Evolutionary conservation across 768 basidiomycete species (phyloP).

Genomic region (Tylopilus rubrobrunneus): DNA sequence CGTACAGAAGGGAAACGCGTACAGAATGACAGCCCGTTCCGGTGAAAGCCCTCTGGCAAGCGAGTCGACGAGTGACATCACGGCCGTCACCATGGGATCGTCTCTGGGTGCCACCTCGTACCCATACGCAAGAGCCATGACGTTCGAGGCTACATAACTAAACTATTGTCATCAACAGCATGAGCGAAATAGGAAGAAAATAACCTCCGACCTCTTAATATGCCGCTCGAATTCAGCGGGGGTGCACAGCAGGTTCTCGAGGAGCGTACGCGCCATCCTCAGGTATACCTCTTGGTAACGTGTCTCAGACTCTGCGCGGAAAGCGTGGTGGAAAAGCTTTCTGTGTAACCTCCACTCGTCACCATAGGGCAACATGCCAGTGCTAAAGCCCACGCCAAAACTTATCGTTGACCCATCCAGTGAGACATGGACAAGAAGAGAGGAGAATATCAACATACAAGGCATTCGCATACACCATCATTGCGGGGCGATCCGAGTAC

Average conservation of each 20-base stretch:
- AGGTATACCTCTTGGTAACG: conserved; percentile 19
- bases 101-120: conserved; percentile 16
- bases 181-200: background rate
- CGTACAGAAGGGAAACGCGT: too few species aligned
- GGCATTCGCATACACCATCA: conserved; percentile 9
- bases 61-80: too few species aligned
- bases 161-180: background rate
- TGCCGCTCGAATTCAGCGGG: conserved; percentile 24
- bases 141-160: conserved; percentile 25
- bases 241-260: conserved; percentile 18
- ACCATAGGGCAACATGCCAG: conserved; percentile 4
- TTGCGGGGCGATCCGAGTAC: conserved; percentile 27
- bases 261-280: conserved; percentile 17
- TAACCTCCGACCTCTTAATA: conserved; percentile 14
- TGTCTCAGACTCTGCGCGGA: conserved; percentile 19
- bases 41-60: too few species aligned
- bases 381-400: conserved; percentile 27
- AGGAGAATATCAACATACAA: conserved; percentile 7
- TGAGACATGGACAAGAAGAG: background rate
- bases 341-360: conserved; percentile 31
- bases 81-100: conserved; percentile 22
- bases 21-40: too few species aligned
- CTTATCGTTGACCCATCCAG: conserved; percentile 7
- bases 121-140: conserved; percentile 26
- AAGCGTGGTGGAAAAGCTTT: conserved; percentile 26